phyloP scores from a whole-genome alignment of 257 asterid species.

The Nicotiana benthamiana region DNA sequence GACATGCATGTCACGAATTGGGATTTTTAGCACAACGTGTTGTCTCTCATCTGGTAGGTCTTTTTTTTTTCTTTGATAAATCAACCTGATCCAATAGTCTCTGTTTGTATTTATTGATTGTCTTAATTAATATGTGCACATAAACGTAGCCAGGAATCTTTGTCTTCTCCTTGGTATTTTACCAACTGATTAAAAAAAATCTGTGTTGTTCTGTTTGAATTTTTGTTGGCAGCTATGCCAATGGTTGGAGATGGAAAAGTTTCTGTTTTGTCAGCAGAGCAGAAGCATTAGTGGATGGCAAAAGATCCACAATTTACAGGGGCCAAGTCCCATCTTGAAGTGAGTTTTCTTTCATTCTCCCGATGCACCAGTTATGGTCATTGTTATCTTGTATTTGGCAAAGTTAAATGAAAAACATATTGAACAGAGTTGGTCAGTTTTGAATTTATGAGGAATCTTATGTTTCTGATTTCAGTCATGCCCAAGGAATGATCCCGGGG shows the following conservation, averaged over 20 bases:
- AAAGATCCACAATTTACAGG: constrained; percentile 14
- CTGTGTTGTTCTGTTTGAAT: not conserved
- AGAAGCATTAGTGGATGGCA: constrained; percentile 25
- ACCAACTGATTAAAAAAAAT: not conserved
- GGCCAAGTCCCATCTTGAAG: constrained; percentile 30
- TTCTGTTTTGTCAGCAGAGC: constrained; percentile 13
- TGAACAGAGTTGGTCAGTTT: not conserved
- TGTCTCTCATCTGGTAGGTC: constrained; percentile 19
- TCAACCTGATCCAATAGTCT: not conserved
- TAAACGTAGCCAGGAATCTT: not conserved
- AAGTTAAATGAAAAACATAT: not conserved
- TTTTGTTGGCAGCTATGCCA: constrained; percentile 23
- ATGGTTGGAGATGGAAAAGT: constrained; percentile 26
- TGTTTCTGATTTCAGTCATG: not conserved
- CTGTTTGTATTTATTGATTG: not conserved
- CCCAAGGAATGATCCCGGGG: not conserved
- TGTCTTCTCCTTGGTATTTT: not conserved
- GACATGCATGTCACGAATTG: constrained; percentile 21
- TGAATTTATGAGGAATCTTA: not conserved
- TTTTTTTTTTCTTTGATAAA: not conserved
- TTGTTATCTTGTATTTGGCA: not conserved
- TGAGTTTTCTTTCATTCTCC: not conserved
- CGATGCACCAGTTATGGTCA: not conserved
- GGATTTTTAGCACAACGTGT: constrained; percentile 18
- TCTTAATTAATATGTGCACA: not conserved